phyloP scores from a whole-genome alignment of 2,329 filamentous ascomycete genomes.

The Drechslera avenae region DNA sequence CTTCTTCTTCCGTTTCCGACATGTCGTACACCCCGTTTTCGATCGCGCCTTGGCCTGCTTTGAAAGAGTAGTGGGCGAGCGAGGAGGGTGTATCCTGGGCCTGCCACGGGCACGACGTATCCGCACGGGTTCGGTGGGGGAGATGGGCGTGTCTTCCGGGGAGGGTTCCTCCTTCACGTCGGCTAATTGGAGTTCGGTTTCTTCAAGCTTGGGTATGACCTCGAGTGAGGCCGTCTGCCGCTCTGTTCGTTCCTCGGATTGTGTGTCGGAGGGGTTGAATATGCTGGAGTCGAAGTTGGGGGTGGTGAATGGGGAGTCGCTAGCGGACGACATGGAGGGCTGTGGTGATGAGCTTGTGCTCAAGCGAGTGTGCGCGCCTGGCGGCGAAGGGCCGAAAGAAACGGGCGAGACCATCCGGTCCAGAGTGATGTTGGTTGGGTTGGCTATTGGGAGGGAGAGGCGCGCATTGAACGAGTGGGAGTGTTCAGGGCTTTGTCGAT shows the following conservation, averaged over 20 bases:
- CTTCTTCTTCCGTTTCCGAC: slow-evolving; percentile 66
- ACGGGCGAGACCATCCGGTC: slow-evolving; percentile 45
- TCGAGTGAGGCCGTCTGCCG: slow-evolving; percentile 39
- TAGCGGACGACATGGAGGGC: slow-evolving; percentile 49
- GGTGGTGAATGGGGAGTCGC: slow-evolving; percentile 47
- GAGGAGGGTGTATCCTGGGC: slow-evolving; percentile 78
- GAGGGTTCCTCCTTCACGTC: slow-evolving; percentile 44
- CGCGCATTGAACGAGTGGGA: slow-evolving; percentile 34
- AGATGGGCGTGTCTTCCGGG: slow-evolving; percentile 40
- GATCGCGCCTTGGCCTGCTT: slow-evolving; percentile 77
- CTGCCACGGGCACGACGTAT: slow-evolving; percentile 65
- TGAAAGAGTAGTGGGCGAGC: slow-evolving; percentile 61
- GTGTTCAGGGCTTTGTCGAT: slow-evolving; percentile 11
- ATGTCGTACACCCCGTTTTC: slow-evolving; percentile 64
- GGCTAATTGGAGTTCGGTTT: slow-evolving; percentile 54
- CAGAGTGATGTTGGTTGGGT: slow-evolving; percentile 18
- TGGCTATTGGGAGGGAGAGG: slow-evolving; percentile 23
- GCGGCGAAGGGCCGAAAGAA: slow-evolving; percentile 44
- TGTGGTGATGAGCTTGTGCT: slow-evolving; percentile 50
- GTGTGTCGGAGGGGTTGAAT: slow-evolving; percentile 30
- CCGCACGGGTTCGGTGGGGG: slow-evolving; percentile 45
- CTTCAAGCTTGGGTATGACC: slow-evolving; percentile 60
- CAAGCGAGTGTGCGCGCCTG: slow-evolving; percentile 40
- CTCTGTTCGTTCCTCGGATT: slow-evolving; percentile 33
- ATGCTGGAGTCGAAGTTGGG: slow-evolving; percentile 42